A percentile compares a stretch with the other conserved stretches of the same genome.
These are phyloP conservation scores for Paraleonurus japonicus DNA, from an alignment of 257 asterid genomes.

Conservation along the genomic window DNA sequence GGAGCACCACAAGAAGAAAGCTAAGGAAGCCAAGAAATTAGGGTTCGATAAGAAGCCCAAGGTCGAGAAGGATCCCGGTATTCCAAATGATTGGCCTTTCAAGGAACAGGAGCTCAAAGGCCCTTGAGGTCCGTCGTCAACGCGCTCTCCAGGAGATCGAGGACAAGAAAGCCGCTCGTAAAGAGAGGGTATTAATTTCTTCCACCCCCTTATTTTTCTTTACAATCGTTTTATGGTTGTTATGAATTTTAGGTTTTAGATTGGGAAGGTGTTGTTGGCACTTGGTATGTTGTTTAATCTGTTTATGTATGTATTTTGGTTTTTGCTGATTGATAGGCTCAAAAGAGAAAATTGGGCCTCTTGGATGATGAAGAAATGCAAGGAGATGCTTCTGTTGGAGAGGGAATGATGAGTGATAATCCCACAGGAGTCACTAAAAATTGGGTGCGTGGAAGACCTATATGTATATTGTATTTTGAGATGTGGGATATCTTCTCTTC, in stretches of 20 bases:
- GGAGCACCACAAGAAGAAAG: conserved; percentile 92
- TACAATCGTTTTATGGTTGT: not conserved
- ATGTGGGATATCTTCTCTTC: too few relatives aligned
- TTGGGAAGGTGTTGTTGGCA: not conserved
- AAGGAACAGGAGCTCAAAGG: conserved; percentile 92
- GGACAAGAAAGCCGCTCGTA: conserved; percentile 89
- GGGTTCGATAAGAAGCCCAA: conserved; percentile 57
- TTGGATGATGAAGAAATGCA: conserved; percentile 55
- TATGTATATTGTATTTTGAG: not conserved
- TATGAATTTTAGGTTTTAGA: not conserved
- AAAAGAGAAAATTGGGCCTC: conserved; percentile 79
- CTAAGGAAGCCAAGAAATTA: conserved; percentile 77
- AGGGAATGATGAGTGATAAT: conserved; percentile 30
- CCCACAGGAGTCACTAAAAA: conserved; percentile 32
- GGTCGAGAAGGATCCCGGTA: conserved; percentile 88
- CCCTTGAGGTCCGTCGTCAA: conserved; percentile 80
- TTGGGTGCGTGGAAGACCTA: conserved; percentile 43
- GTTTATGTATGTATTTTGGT: not conserved
- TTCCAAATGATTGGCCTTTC: conserved; percentile 94
- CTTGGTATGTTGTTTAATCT: not conserved
- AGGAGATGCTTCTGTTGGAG: conserved; percentile 39
- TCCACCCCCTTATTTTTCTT: not conserved
- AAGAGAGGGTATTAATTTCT: conserved; percentile 64
- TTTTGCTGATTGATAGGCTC: conserved; percentile 39
- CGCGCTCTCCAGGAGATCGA: conserved; percentile 70